Conservation (phyloP, 306 rosid genomes). For the Corylus americana region DNA sequence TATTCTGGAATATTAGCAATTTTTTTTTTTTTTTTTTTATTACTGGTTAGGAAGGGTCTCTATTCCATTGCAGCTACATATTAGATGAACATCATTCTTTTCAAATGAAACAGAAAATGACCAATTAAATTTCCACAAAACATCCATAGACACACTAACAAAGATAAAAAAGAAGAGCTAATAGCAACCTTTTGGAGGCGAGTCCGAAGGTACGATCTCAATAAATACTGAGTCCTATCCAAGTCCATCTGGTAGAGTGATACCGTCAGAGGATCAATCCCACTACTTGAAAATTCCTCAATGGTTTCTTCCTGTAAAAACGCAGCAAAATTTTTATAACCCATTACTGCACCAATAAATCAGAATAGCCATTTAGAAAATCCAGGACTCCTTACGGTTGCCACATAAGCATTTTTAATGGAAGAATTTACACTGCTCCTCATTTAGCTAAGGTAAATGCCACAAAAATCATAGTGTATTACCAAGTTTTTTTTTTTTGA, state of each 20-base stretch:
- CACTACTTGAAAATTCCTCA: slow-evolving; percentile 56
- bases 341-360: background rate
- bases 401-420: background rate
- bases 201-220: slow-evolving; percentile 81
- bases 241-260: slow-evolving; percentile 97
- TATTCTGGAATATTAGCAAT: background rate
- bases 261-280: slow-evolving; percentile 63
- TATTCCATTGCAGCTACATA: background rate
- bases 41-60: background rate
- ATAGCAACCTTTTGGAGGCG: slow-evolving; percentile 79
- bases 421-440: background rate
- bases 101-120: slow-evolving; percentile 3
- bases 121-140: background rate
- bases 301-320: slow-evolving; percentile 75
- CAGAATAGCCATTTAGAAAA: background rate
- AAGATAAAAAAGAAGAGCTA: slow-evolving; percentile 1
- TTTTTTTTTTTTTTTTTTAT: too few species aligned
- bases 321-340: slow-evolving; percentile 4
- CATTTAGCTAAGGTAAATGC: too few species aligned
- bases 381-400: background rate
- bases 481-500: too few species aligned
- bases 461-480: too few species aligned
- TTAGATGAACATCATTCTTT: background rate
- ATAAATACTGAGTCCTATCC: slow-evolving; percentile 78
- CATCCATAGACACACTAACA: background rate